Evolutionary conservation across 768 basidiomycete genomes (phyloP), one percentile per base, ranked within the genome.

Genomic region (Chlorophyllum brunneum): DNA sequence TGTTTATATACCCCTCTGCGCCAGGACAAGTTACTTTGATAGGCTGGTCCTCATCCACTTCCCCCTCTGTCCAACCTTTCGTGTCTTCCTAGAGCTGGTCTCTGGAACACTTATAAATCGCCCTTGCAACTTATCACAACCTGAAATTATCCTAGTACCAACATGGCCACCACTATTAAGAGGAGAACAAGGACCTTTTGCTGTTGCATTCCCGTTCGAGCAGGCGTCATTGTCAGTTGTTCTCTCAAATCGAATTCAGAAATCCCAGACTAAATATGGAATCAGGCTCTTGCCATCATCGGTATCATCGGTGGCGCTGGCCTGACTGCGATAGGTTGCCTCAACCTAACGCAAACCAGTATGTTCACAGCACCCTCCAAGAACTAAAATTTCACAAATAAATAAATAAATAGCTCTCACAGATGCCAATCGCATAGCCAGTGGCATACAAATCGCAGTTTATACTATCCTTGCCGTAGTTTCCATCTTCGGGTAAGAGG

Each of bases 141-240:
- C 33, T 51, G 45, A 49, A 49, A 37, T 23, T 27, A 48, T 34
- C 18, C 22, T 33, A 48, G 46, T 50, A 42, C 34, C 51, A 45
- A 54, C 24, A 37, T 41, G 30, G 45, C 48, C 29, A 46, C 37
- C 29, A 48, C 51, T 65, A 55, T 15, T 36, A 22, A 38, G 56
- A 73, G 71, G 68, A 64, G 54, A 38, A 68, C 70, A 43, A 73
- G 75, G 58, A 77, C 68, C 33, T 78, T 76, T 61, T 78, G 75
- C 58, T 76, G 74, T 67, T 78, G 77, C 62, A 70, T 78, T 44
- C 76, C 78, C 7, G 73, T 75, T 30, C 65, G 78, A 57, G 71
- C 70, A 38, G 78, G 77, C 41, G 75, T 74, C 40, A 64, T 78
- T 41, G 76, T 78, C 52, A 57, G 77, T 66, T 22, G 18, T 26